Conservation (phyloP, 1,139 yeast species). For the Candida dubliniensis region DNA sequence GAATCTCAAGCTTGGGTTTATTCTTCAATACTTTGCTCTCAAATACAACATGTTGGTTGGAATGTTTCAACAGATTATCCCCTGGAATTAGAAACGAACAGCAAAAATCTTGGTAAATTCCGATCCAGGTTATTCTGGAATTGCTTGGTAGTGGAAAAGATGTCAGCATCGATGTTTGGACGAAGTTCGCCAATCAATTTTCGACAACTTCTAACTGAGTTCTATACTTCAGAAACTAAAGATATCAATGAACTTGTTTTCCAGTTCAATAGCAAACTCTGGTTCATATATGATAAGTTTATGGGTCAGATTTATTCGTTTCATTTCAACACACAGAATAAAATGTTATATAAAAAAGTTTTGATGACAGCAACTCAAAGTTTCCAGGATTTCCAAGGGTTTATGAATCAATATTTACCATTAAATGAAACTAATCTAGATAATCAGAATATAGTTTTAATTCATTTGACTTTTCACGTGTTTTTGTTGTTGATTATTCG, state of each 20-base stretch:
- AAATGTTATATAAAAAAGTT: neutral
- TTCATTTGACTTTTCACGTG: constrained; percentile 1
- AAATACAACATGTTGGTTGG: constrained; percentile 2
- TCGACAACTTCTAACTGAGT: neutral
- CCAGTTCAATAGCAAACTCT: neutral
- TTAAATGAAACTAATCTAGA: neutral
- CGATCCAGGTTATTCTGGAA: neutral
- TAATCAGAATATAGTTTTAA: neutral
- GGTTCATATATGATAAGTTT: neutral
- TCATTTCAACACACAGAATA: neutral
- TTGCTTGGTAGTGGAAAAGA: neutral
- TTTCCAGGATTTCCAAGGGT: neutral
- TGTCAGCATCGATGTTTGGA: neutral
- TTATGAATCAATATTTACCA: constrained; percentile 1
- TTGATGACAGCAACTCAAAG: neutral
- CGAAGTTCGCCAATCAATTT: constrained; percentile 1
- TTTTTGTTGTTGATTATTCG: neutral
- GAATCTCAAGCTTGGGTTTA: constrained; percentile 1
- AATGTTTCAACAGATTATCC: neutral
- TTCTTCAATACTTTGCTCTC: neutral
- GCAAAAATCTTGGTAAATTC: neutral
- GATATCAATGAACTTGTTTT: neutral
- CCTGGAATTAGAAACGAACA: too few relatives aligned
- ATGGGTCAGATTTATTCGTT: constrained; percentile 1
- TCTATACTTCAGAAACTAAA: neutral